Base-by-base conservation (phyloP, 2,329 filamentous ascomycete species). In the Neonectria punicea region DNA sequence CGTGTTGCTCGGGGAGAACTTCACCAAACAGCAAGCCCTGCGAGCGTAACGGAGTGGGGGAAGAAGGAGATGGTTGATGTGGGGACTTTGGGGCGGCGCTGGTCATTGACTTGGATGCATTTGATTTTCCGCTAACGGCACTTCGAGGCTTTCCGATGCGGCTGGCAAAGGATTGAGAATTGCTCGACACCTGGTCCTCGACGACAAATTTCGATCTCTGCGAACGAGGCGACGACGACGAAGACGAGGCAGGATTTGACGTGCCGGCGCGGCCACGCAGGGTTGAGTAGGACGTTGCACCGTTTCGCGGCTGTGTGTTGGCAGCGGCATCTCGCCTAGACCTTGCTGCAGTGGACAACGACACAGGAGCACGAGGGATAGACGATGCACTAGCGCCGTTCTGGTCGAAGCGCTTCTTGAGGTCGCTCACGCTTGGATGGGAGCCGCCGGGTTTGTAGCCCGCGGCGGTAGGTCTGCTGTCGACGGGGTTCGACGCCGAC, bases 331-430 rank as follows among this genome's bases (percentile, higher is more conserved):
- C 80, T 76, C 75, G 74, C 68, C 74, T 75, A 58, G 73, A 63
- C 64, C 72, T 76, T 69, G 70, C 65, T 61, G 74, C 75, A 79
- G 78, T 66, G 74, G 74, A 70, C 73, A 74, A 69, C 76, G 76
- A 73, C 43, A 75, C 63, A 57, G 78, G 75, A 69, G 78, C 80
- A 67, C 80, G 80, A 60, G 77, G 70, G 59, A 80, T 75, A 47
- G 78, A 72, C 65, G 77, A 74, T 53, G 73, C 66, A 69, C 53
- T 63, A 46, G 68, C 62, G 67, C 78, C 82, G 70, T 85, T 89
- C 74, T 90, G 88, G 78, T 95, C 92, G 80, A 95, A 96, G 59
- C 87, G 90, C 78, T 90, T 93, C 73, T 92, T 90, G 67, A 96
- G 83, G 75, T 96, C 92, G 80, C 91, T 93, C 71, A 96, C 92